Percentiles rank a stretch among this genome's conserved stretches.
Evolutionary conservation across 31 red algal species (phyloP).

Genomic region (Asparagopsis taxiformis): DNA sequence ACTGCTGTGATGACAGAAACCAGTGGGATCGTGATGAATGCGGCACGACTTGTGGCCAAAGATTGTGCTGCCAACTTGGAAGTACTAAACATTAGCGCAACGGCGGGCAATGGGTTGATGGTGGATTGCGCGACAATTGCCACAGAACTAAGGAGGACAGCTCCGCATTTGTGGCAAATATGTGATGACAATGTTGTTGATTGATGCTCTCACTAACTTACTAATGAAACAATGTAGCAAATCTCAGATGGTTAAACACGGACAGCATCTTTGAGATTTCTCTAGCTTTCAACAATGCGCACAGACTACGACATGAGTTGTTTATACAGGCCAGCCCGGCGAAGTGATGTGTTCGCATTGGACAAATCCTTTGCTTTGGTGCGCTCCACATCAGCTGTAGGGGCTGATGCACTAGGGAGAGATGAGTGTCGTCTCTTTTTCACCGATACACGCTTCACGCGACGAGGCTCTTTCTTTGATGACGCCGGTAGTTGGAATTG

Average conservation of each 20-base stretch:
- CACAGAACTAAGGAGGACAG: conserved; percentile 27
- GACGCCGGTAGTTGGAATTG: neutral
- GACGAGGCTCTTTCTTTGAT: neutral
- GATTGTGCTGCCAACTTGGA: conserved; percentile 53
- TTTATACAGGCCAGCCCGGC: conserved; percentile 9
- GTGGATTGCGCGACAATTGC: conserved; percentile 55
- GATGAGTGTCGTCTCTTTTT: neutral
- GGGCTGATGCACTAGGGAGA: too few species aligned
- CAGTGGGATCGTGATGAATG: conserved; percentile 25
- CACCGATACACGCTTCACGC: neutral
- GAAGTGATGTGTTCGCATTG: too few species aligned
- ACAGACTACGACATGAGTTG: neutral
- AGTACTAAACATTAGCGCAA: conserved; percentile 46
- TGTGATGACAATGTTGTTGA: conserved; percentile 33
- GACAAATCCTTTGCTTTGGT: too few species aligned
- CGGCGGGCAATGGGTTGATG: conserved; percentile 13
- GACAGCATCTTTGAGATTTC: too few species aligned
- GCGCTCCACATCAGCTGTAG: too few species aligned
- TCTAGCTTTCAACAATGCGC: too few species aligned
- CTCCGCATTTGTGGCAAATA: conserved; percentile 51
- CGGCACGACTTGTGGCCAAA: conserved; percentile 41
- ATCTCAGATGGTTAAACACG: neutral
- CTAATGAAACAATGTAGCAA: neutral
- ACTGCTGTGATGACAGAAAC: conserved; percentile 10
- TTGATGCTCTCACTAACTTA: neutral